Evolutionary conservation across 1,284 basidiomycete species (phyloP), one percentile per base, ranked within the genome.

Genomic region (Mycena citricolor): DNA sequence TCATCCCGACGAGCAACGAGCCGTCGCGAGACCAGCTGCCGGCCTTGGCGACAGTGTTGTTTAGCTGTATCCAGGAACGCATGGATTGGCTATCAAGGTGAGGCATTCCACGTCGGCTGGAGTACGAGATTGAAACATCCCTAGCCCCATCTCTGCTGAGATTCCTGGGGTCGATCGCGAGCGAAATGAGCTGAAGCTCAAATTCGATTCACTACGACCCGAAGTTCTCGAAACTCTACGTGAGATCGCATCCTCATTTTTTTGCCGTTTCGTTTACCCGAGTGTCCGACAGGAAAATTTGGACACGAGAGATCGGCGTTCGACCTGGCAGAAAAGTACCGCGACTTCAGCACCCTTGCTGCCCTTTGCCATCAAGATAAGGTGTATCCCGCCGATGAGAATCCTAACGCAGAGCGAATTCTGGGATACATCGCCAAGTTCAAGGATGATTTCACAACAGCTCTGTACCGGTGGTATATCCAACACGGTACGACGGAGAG

Each of bases 391-490:
- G 78, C 77, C 2, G 61, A 81, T 41, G 66, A 74, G 33, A 87
- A 86, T 57, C 79, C 81, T 2, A 70, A 86, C 55, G 69, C 70
- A 2, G 58, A 64, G 8, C 68, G 79, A 17, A 83, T 89, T 19
- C 70, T 86, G 56, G 62, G 64, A 4, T 98, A 95, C 63, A 80
- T 97, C 42, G 78, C 88, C 38, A 77, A 71, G 52, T 97, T 90
- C 65, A 81, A 85, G 39, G 80, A 91, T 32, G 80, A 81, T 19
- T 99, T 98, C 58, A 88, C 94, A 0, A 85, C 79, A 19, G 86
- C 93, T 59, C 73, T 98, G 24, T 97, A 93, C 62, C 76, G 81
- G 52, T 97, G 86, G 85, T 90, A 86, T 59, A 82, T 89, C 36
- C 83, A 87, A 49, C 83, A 88, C 54, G 83, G 86, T 77, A 57